A percentile compares a stretch with the other conserved stretches of the same genome.
These are phyloP conservation scores for Globisporangium ultimum DNA, from an alignment of 352 stramenopile genomes.

Conservation along the genomic window DNA sequence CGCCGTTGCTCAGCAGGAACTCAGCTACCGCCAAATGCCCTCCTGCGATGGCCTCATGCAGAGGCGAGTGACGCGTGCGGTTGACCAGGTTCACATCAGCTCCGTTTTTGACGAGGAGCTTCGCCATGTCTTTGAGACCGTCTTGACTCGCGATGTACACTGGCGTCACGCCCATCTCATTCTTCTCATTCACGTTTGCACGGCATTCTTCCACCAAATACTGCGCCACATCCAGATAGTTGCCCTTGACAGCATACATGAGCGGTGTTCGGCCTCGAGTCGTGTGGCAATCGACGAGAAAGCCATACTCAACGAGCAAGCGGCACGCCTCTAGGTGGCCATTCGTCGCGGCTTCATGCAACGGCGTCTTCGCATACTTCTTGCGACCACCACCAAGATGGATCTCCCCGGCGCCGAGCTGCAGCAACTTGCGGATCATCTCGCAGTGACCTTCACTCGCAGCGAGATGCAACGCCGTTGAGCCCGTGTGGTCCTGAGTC, in stretches of 20 bases:
- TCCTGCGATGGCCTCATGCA: slow-evolving; percentile 68
- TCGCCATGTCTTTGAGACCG: slow-evolving; percentile 41
- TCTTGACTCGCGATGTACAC: slow-evolving; percentile 66
- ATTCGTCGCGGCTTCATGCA: slow-evolving; percentile 72
- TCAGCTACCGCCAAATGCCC: slow-evolving; percentile 40
- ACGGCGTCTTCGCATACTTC: slow-evolving; percentile 60
- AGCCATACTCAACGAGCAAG: slow-evolving; percentile 49
- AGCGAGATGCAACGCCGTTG: slow-evolving; percentile 62
- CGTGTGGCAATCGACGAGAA: slow-evolving; percentile 76
- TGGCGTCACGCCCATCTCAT: slow-evolving; percentile 77
- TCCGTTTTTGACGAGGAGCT: slow-evolving; percentile 37
- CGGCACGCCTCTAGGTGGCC: slow-evolving; percentile 51
- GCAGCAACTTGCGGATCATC: slow-evolving; percentile 45
- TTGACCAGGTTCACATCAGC: slow-evolving; percentile 62
- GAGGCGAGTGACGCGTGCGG: slow-evolving; percentile 54
- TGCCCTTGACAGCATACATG: slow-evolving; percentile 73
- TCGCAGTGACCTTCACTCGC: slow-evolving; percentile 46
- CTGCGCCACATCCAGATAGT: slow-evolving; percentile 40
- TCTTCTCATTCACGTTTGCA: slow-evolving; percentile 69
- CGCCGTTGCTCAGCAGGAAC: slow-evolving; percentile 54
- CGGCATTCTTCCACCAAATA: slow-evolving; percentile 44
- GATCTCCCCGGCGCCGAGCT: slow-evolving; percentile 49
- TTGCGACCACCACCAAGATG: slow-evolving; percentile 59
- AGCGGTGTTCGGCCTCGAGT: slow-evolving; percentile 69
- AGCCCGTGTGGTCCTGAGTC: slow-evolving; percentile 63